phyloP scores from a whole-genome alignment of 192 early-diverging fungal genomes.

The Linnemannia schmuckeri region DNA sequence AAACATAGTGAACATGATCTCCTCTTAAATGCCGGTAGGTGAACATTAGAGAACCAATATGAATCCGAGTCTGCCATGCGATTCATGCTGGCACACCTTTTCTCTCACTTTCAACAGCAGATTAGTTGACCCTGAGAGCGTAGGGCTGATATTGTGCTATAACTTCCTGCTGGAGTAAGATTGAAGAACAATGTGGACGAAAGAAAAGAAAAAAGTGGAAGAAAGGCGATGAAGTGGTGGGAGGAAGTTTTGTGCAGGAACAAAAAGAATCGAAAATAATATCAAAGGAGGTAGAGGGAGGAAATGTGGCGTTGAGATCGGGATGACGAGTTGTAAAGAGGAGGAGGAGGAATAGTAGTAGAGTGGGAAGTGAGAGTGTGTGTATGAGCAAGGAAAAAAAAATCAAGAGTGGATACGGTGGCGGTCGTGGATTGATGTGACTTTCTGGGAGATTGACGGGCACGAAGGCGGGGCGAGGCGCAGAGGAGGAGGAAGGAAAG shows the following conservation, averaged over 20 bases:
- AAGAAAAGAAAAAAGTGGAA: constrained; percentile 10
- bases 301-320: not conserved
- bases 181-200: not conserved
- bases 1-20: constrained; percentile 19
- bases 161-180: not conserved
- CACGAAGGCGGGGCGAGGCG: not conserved
- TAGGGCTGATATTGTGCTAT: not conserved
- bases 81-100: constrained; percentile 23
- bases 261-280: not conserved
- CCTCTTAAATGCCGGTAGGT: constrained; percentile 23
- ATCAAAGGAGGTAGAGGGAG: not conserved
- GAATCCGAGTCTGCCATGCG: constrained; percentile 12
- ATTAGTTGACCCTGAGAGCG: not conserved
- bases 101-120: not conserved
- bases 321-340: not conserved
- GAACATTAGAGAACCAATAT: constrained; percentile 27
- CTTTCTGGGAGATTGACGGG: not conserved
- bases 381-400: not conserved
- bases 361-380: not conserved
- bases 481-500: not conserved
- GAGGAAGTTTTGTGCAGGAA: not conserved
- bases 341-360: not conserved
- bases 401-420: not conserved
- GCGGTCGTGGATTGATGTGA: not conserved
- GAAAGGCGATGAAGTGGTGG: not conserved